phyloP scores from a whole-genome alignment of 2,329 filamentous ascomycete species.

The Paraphoma chrysanthemicola region DNA sequence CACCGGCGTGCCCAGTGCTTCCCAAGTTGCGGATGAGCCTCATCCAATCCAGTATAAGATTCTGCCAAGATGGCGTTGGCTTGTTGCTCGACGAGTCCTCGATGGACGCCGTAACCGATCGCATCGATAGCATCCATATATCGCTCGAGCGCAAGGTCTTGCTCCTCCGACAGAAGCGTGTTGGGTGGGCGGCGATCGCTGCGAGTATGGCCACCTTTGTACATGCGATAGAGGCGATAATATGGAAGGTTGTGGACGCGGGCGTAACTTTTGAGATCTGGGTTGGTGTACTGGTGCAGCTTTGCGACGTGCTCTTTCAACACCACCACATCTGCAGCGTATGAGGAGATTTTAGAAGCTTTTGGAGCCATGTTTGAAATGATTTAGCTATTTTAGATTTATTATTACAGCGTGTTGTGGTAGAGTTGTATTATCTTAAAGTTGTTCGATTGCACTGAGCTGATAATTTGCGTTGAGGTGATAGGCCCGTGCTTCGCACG shows the following conservation, averaged over 20 bases:
- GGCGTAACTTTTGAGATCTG: background rate
- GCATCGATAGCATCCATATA: constrained; percentile 3
- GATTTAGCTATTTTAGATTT: no score
- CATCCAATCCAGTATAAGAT: no score
- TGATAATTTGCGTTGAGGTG: no score
- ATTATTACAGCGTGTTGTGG: no score
- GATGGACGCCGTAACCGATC: constrained; percentile 5
- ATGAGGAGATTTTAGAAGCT: background rate
- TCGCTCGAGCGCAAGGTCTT: constrained; percentile 5
- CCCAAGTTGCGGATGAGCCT: no score
- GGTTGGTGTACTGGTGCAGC: background rate
- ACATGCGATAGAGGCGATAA: no score
- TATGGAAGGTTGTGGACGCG: background rate
- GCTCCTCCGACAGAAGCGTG: background rate
- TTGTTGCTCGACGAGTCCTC: constrained; percentile 2
- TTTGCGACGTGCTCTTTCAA: background rate
- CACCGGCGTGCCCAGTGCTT: no score
- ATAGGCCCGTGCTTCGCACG: no score
- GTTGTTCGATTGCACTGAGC: no score
- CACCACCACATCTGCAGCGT: background rate
- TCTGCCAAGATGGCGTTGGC: background rate
- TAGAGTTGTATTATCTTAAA: no score
- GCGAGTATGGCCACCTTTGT: background rate
- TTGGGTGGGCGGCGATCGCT: background rate
- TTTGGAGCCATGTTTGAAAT: background rate